phyloP scores from a whole-genome alignment of 192 early-diverging fungal species.

The Coemansia erecta region DNA sequence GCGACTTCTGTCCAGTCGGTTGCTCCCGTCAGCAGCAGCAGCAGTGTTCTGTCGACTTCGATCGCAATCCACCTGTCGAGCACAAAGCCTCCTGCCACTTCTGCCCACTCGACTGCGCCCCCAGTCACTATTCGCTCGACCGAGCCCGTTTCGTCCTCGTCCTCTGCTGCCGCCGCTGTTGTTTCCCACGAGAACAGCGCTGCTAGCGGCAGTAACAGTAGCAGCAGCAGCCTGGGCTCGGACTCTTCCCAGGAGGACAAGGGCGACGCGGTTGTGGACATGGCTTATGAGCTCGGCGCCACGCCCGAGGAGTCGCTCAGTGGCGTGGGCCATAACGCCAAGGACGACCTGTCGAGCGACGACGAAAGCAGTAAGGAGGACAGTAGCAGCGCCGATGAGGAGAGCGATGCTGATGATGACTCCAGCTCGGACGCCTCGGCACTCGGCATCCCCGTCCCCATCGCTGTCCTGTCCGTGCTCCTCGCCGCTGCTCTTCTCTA shows the following conservation, averaged over 20 bases:
- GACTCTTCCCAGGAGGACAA: too few species aligned
- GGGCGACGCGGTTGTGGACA: too few species aligned
- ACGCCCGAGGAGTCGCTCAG: neutral
- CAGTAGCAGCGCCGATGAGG: neutral
- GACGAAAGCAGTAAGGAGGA: neutral
- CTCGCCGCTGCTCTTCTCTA: neutral
- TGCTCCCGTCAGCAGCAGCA: neutral
- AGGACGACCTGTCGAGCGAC: neutral
- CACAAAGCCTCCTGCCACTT: too few species aligned
- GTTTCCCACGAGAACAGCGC: too few species aligned
- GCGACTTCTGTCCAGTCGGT: neutral
- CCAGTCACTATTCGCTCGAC: too few species aligned
- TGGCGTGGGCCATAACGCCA: conserved; percentile 7
- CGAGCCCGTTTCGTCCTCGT: too few species aligned
- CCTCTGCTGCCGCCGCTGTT: too few species aligned
- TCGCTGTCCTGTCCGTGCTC: neutral
- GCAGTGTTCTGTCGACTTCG: neutral
- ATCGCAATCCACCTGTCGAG: neutral
- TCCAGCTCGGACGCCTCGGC: neutral
- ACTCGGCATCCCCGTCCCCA: neutral
- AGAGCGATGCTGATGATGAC: neutral
- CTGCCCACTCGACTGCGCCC: too few species aligned
- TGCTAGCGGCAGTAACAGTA: too few species aligned
- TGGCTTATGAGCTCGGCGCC: too few species aligned
- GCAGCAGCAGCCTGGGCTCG: too few species aligned